phyloP scores from a whole-genome alignment of 306 rosid genomes.

The Cicer chorassanicum region DNA sequence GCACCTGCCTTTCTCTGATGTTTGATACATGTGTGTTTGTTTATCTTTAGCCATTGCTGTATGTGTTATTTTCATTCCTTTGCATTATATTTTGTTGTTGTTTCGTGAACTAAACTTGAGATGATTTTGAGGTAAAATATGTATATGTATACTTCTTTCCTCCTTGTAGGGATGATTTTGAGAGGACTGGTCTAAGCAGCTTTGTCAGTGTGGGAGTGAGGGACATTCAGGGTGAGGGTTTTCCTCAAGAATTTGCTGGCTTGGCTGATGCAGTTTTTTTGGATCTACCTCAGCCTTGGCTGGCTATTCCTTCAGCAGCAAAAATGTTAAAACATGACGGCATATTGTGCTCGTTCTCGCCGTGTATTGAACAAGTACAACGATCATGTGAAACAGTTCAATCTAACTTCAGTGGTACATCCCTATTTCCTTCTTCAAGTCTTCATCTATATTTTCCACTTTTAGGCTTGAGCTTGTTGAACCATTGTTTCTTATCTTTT shows the following conservation, averaged over 20 bases:
- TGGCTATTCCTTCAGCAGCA: slow-evolving; percentile 38
- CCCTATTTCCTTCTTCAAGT: slow-evolving; percentile 3
- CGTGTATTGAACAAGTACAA: slow-evolving; percentile 40
- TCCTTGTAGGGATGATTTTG: slow-evolving; percentile 37
- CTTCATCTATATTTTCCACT: not conserved
- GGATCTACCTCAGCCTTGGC: slow-evolving; percentile 44
- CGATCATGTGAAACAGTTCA: slow-evolving; percentile 31
- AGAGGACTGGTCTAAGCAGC: slow-evolving; percentile 35
- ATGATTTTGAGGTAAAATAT: too few species aligned
- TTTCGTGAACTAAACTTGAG: not conserved
- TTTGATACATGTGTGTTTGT: not conserved
- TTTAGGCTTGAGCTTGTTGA: slow-evolving; percentile 5
- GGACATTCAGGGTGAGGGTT: slow-evolving; percentile 44
- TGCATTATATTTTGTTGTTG: not conserved
- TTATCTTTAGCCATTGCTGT: not conserved
- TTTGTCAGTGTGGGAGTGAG: slow-evolving; percentile 37
- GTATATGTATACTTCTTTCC: not conserved
- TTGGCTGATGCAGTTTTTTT: slow-evolving; percentile 37
- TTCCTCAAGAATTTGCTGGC: slow-evolving; percentile 40
- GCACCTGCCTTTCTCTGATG: not conserved
- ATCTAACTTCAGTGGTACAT: slow-evolving; percentile 23
- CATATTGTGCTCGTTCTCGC: slow-evolving; percentile 36
- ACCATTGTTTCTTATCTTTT: slow-evolving; percentile 3
- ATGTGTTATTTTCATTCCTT: not conserved
- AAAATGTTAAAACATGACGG: slow-evolving; percentile 39